Conservation (phyloP, 176 grass and related monocot genomes). For the Neostapfia colusana region DNA sequence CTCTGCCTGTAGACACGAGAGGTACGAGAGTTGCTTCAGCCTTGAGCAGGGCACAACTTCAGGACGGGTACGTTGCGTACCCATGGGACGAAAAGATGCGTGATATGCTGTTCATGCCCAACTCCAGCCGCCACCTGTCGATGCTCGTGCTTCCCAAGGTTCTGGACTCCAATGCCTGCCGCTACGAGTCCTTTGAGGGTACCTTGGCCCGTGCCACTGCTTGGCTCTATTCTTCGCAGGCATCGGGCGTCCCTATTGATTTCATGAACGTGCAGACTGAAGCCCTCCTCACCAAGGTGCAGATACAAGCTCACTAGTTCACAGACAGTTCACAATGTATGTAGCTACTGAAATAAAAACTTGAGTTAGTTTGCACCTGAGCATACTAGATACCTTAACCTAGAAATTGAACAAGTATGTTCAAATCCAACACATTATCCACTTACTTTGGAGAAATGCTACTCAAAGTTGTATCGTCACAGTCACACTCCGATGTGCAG, state of each 20-base stretch:
- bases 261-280: conserved; percentile 72
- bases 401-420: background rate
- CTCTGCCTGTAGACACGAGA: conserved; percentile 47
- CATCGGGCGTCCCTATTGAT: conserved; percentile 54
- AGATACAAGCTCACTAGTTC: conserved; percentile 3
- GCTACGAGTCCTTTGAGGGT: conserved; percentile 63
- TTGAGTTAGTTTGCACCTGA: conserved; percentile 8
- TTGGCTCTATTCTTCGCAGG: conserved; percentile 63
- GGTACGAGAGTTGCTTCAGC: conserved; percentile 64
- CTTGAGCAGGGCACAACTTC: conserved; percentile 63
- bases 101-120: conserved; percentile 27
- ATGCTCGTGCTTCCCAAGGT: conserved; percentile 70
- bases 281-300: conserved; percentile 83
- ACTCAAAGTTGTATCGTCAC: background rate
- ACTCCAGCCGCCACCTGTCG: conserved; percentile 57
- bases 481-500: conserved; percentile 37
- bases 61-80: conserved; percentile 71
- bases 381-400: background rate
- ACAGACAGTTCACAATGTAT: background rate
- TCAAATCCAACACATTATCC: background rate
- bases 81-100: conserved; percentile 77
- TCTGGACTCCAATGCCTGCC: conserved; percentile 47
- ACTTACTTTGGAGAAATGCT: background rate
- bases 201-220: conserved; percentile 60
- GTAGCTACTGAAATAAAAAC: conserved; percentile 3